Base-by-base conservation (phyloP, 768 basidiomycete species). In the Candolleomyces aberdarensis region DNA sequence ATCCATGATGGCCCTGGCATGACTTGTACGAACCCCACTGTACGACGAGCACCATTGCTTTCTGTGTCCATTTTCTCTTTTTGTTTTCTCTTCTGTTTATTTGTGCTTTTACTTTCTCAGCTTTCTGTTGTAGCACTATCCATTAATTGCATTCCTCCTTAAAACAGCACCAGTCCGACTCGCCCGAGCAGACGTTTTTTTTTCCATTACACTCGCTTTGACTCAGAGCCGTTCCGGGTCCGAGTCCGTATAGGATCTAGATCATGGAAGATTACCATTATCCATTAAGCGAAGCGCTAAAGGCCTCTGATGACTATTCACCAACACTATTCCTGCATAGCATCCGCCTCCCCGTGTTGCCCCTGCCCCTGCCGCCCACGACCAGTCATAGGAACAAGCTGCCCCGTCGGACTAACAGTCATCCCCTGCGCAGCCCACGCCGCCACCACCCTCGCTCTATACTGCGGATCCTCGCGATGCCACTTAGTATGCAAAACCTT, bases 71-170 rank as follows among this genome's bases (percentile, higher is more conserved):
- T 51, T 52, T 54, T 61, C 31, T 63, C 60, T 57, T 36, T 3
- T 57, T 66, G 62, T 61, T 62, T 57, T 50, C 60, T 66, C 62
- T 64, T 60, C 59, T 55, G 46, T 47, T 47, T 65, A 60, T 66
- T 26, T 67, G 36, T 36, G 36, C 64, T 64, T 60, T 60, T 62
- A 64, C 61, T 57, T 55, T 61, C 36, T 36, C 36, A 36, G 11
- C 6, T 36, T 36, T 36, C 36, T 57, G 56, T 44, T 66, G 57
- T 66, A 66, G 57, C 58, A 61, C 59, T 63, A 47, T 65, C 57
- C 29, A 58, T 62, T 57, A 59, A 46, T 46, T 6, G 13, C 44
- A 46, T 17, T 46, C 44, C 36, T 46, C 15, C 17, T 46, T 9
- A 20, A 3, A 46, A 46, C 41, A 46, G 44, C 15, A 46, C 15